phyloP scores from a whole-genome alignment of 179 eudicot species.

The Nepenthes alata region DNA sequence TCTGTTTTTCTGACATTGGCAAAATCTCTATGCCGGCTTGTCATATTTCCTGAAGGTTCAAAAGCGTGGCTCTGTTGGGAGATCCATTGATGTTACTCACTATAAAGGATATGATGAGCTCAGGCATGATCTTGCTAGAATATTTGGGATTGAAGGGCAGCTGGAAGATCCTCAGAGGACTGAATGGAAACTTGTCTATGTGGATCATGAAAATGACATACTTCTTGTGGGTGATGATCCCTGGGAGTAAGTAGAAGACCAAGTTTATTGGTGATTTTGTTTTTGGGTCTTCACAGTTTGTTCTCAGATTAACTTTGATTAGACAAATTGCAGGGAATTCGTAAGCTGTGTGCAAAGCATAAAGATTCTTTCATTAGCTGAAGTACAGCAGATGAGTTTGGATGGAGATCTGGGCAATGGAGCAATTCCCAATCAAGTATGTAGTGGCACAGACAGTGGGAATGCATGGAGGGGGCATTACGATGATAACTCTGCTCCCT shows the following conservation, averaged over 20 bases:
- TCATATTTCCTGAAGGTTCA: slow-evolving; percentile 49
- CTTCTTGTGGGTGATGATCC: slow-evolving; percentile 97
- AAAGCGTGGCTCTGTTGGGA: slow-evolving; percentile 96
- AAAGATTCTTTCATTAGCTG: slow-evolving; percentile 79
- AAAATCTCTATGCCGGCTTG: neutral
- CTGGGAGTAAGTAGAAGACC: slow-evolving; percentile 74
- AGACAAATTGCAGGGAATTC: slow-evolving; percentile 54
- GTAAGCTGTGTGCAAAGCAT: slow-evolving; percentile 95
- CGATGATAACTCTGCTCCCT: slow-evolving; percentile 67
- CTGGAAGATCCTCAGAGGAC: slow-evolving; percentile 83
- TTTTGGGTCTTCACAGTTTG: neutral
- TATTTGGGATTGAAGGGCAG: slow-evolving; percentile 96
- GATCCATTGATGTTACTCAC: slow-evolving; percentile 90
- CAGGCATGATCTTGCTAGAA: slow-evolving; percentile 75
- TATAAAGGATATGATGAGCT: slow-evolving; percentile 90
- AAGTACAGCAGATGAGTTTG: slow-evolving; percentile 94
- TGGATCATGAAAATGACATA: slow-evolving; percentile 93
- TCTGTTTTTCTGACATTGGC: neutral
- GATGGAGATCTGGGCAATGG: slow-evolving; percentile 71
- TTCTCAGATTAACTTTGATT: slow-evolving; percentile 8
- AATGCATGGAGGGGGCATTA: slow-evolving; percentile 80
- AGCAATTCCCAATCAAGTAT: slow-evolving; percentile 69
- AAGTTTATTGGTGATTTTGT: neutral
- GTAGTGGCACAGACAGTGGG: slow-evolving; percentile 81
- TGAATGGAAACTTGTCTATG: slow-evolving; percentile 95